phyloP scores from a whole-genome alignment of 768 basidiomycete genomes.

The Lentinula guzmanii region DNA sequence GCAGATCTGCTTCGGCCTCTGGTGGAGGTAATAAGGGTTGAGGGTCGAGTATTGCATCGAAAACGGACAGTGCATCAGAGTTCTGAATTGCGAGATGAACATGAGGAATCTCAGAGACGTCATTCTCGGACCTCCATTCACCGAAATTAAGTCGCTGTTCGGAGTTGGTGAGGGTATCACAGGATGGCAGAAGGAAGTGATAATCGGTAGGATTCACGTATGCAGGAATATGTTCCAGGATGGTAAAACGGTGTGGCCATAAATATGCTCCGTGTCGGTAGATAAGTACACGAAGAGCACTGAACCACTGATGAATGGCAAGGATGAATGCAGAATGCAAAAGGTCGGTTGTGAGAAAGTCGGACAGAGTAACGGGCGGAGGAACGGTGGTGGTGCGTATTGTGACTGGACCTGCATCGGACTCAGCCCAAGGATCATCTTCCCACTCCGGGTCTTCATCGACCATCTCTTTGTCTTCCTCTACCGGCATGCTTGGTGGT shows the following conservation, averaged over 20 bases:
- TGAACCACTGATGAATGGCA: slow-evolving; percentile 56
- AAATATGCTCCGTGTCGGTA: slow-evolving; percentile 49
- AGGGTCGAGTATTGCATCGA: not conserved
- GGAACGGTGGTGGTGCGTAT: slow-evolving; percentile 18
- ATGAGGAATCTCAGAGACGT: slow-evolving; percentile 51
- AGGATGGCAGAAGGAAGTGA: slow-evolving; percentile 54
- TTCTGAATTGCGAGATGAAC: slow-evolving; percentile 36
- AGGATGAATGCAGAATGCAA: slow-evolving; percentile 55
- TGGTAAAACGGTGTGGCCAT: slow-evolving; percentile 62
- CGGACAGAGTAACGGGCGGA: slow-evolving; percentile 46
- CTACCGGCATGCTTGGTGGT: slow-evolving; percentile 20
- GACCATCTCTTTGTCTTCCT: slow-evolving; percentile 38
- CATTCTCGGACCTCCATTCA: slow-evolving; percentile 46
- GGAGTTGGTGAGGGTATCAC: slow-evolving; percentile 39
- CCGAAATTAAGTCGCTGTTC: slow-evolving; percentile 30
- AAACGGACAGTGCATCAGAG: slow-evolving; percentile 12
- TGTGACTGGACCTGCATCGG: slow-evolving; percentile 19
- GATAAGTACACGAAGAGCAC: slow-evolving; percentile 53
- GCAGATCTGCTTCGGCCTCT: slow-evolving; percentile 15
- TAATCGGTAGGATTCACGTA: slow-evolving; percentile 62
- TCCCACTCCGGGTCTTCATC: slow-evolving; percentile 59
- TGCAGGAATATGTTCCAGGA: slow-evolving; percentile 73
- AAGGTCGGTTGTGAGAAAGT: slow-evolving; percentile 60
- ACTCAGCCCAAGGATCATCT: slow-evolving; percentile 74
- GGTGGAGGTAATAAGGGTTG: not conserved